Percentiles rank a stretch among this genome's conserved stretches.
Conservation (phyloP, 768 basidiomycete genomes). For the Lactifluus rugatus region DNA sequence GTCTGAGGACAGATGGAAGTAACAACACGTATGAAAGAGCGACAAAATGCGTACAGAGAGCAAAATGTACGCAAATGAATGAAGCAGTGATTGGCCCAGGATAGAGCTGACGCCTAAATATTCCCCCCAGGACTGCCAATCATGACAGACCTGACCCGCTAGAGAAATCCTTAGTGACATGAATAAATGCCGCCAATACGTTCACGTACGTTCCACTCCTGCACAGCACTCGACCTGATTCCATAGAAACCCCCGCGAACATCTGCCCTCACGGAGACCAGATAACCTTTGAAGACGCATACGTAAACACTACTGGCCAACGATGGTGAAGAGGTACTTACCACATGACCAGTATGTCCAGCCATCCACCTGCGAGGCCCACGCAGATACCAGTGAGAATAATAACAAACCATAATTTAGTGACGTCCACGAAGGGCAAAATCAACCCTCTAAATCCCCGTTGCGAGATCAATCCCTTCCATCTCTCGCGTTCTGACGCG, state of each 20-base stretch:
- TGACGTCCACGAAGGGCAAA: conserved; percentile 45
- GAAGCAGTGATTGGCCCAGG: conserved; percentile 51
- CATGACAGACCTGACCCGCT: conserved; percentile 59
- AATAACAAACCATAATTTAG: conserved; percentile 58
- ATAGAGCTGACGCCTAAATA: conserved; percentile 44
- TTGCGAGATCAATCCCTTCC: conserved; percentile 39
- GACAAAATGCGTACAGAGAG: conserved; percentile 43
- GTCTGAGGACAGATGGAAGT: conserved; percentile 31
- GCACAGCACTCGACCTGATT: conserved; percentile 64
- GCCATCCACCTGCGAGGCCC: conserved; percentile 58
- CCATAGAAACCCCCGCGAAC: conserved; percentile 60
- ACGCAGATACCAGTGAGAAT: conserved; percentile 57
- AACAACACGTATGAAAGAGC: not conserved
- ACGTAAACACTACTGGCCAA: not conserved
- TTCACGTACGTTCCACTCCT: conserved; percentile 43
- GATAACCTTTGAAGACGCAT: conserved; percentile 39
- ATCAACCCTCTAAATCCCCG: conserved; percentile 48
- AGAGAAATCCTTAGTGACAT: conserved; percentile 8
- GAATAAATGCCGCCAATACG: not conserved
- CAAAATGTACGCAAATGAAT: conserved; percentile 53
- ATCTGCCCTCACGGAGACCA: conserved; percentile 60
- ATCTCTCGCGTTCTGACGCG: conserved; percentile 48
- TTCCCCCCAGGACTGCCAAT: conserved; percentile 64
- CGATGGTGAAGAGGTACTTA: conserved; percentile 23
- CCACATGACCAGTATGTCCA: conserved; percentile 71